Evolutionary conservation across 495 filamentous ascomycete species (phyloP).

Genomic region (Penicillium canescens): DNA sequence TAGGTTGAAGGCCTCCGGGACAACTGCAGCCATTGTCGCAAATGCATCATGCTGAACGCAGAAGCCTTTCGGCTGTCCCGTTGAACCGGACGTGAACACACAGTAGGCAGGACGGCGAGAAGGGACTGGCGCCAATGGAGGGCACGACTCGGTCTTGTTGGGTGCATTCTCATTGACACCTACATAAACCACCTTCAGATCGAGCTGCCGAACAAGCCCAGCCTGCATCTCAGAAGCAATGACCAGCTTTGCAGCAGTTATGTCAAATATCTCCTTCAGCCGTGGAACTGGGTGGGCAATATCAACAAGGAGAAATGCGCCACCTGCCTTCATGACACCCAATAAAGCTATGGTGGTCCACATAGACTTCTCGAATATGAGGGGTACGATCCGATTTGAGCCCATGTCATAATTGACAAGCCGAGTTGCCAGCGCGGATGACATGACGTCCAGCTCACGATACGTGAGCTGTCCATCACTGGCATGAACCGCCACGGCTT

Average conservation of each 20-base stretch:
- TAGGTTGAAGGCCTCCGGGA: not conserved
- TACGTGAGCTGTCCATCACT: slow-evolving; percentile 21
- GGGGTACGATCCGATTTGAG: slow-evolving; percentile 35
- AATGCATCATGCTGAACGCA: slow-evolving; percentile 37
- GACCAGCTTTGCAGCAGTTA: not conserved
- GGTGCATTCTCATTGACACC: not conserved
- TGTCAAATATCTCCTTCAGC: not conserved
- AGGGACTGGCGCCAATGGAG: not conserved
- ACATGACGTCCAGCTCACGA: slow-evolving; percentile 32
- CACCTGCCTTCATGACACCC: not conserved
- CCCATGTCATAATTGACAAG: slow-evolving; percentile 33
- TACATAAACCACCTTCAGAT: not conserved
- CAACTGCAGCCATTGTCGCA: slow-evolving; percentile 2
- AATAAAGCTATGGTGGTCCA: not conserved
- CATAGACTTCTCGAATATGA: slow-evolving; percentile 42
- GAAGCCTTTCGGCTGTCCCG: slow-evolving; percentile 39
- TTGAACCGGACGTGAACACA: slow-evolving; percentile 36
- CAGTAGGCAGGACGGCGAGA: slow-evolving; percentile 2
- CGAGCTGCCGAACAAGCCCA: not conserved
- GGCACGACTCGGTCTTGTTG: not conserved
- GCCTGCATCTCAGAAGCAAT: not conserved
- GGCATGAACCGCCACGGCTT: slow-evolving; percentile 8
- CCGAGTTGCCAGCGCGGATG: slow-evolving; percentile 35
- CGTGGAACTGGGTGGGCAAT: not conserved
- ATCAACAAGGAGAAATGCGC: not conserved